Base-by-base conservation (phyloP, 2,329 filamentous ascomycete genomes). In the Exutisphaerella laricina region DNA sequence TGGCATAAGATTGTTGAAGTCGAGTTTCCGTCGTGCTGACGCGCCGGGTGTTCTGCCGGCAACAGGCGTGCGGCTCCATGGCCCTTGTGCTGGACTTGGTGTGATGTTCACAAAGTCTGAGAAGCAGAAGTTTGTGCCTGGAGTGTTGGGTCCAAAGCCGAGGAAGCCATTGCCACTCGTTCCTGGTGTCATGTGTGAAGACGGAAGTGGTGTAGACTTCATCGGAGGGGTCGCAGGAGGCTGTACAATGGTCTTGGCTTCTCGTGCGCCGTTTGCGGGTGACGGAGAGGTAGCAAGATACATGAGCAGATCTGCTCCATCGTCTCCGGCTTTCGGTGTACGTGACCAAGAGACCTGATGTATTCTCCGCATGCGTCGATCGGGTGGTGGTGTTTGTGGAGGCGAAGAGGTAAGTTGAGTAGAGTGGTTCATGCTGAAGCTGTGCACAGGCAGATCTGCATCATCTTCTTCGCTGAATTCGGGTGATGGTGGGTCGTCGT, bases 41-140 rank as follows among this genome's bases (percentile, higher is more conserved):
- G 78, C 74, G 8, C 79, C 67, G 8, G 88, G 88, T 0, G 88
- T 94, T 63, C 84, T 87, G 13, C 63, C 61, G 5, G 70, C 68
- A 12, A 68, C 70, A 13, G 79, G 79, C 23, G 79, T 82, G 22
- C 76, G 71, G 22, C 68, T 69, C 85, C 88, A 96, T 7, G 82
- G 77, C 55, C 81, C 87, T 69, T 96, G 92, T 18, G 88, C 92
- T 14, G 92, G 92, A 60, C 88, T 95, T 0, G 92, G 92, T 5
- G 92, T 95, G 63, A 97, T 90, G 67, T 97, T 96, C 62, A 97
- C 84, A 67, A 95, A 98, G 62, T 98, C 92, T 39, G 88, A 80
- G 68, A 97, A 94, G 69, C 97, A 94, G 66, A 97, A 94, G 35
- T 74, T 78, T 60, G 89, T 85, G 12, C 83, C 83, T 0, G 90